These are phyloP conservation scores for Cardamine occulta DNA, from an alignment of 345 rosid genomes.

Conservation along the genomic window DNA sequence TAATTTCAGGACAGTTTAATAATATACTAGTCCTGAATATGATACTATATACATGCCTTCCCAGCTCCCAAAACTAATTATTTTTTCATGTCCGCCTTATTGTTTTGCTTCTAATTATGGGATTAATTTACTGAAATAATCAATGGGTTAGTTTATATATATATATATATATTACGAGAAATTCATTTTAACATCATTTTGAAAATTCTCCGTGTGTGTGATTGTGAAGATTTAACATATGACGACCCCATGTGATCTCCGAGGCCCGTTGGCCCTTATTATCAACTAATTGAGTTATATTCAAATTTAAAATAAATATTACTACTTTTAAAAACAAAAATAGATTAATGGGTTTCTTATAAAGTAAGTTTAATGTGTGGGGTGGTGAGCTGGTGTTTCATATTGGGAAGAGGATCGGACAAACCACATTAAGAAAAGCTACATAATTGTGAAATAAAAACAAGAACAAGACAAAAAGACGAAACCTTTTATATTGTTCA, in stretches of 20 bases:
- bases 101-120: slow-evolving; percentile 12
- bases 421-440: slow-evolving; percentile 56
- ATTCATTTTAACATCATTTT: neutral
- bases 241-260: slow-evolving; percentile 3
- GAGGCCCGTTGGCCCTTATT: neutral
- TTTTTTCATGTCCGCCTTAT: slow-evolving; percentile 35
- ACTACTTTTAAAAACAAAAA: neutral
- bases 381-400: slow-evolving; percentile 61
- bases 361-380: slow-evolving; percentile 43
- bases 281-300: slow-evolving; percentile 1
- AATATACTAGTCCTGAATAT: neutral
- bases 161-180: slow-evolving; percentile 1
- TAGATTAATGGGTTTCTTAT: slow-evolving; percentile 22
- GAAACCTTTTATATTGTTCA: slow-evolving; percentile 35
- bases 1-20: slow-evolving; percentile 41
- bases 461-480: slow-evolving; percentile 73
- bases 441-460: slow-evolving; percentile 70
- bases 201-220: neutral
- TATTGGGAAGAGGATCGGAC: slow-evolving; percentile 51
- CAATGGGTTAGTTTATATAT: neutral
- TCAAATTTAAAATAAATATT: neutral
- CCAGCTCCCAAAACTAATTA: slow-evolving; percentile 11
- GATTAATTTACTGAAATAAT: slow-evolving; percentile 21
- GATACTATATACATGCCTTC: slow-evolving; percentile 14
- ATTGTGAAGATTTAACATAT: slow-evolving; percentile 12